Evolutionary conservation across 2,329 filamentous ascomycete species (phyloP).

Genomic region (Zymoseptoria ardabiliae): DNA sequence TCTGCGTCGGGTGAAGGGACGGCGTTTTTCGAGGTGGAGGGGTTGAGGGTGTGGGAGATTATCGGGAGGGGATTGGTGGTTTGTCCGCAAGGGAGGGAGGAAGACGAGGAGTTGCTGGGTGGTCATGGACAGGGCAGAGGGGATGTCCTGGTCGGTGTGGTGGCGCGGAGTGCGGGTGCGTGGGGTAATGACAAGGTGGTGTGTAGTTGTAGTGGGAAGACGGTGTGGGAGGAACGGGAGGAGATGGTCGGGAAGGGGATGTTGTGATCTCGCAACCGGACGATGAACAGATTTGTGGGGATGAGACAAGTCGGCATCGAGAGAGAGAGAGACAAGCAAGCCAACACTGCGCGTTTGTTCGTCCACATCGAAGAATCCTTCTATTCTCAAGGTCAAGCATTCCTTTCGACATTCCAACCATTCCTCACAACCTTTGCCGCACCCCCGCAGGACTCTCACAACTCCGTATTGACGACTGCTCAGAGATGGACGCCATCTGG

Average conservation of each 20-base stretch:
- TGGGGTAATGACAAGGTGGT: slow-evolving; percentile 99
- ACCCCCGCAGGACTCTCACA: too few species aligned
- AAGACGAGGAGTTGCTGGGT: slow-evolving; percentile 38
- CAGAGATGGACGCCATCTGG: too few species aligned
- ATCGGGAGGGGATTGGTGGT: slow-evolving; percentile 91
- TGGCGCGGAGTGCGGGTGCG: slow-evolving; percentile 91
- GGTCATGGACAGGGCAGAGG: slow-evolving; percentile 62
- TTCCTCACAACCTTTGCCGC: too few species aligned
- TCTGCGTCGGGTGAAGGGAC: slow-evolving; percentile 67
- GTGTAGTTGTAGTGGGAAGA: slow-evolving; percentile 96
- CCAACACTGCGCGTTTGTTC: too few species aligned
- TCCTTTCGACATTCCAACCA: too few species aligned
- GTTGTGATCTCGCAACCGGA: slow-evolving; percentile 46
- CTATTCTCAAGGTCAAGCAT: too few species aligned
- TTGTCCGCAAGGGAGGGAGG: slow-evolving; percentile 49
- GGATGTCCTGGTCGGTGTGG: slow-evolving; percentile 83
- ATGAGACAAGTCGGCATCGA: too few species aligned
- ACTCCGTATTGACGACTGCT: too few species aligned
- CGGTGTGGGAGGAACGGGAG: slow-evolving; percentile 91
- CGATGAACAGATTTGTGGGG: too few species aligned
- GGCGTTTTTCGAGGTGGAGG: slow-evolving; percentile 68
- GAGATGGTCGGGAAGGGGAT: slow-evolving; percentile 88
- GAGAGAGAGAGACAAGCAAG: too few species aligned
- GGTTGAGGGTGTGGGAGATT: slow-evolving; percentile 86
- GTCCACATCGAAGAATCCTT: too few species aligned